Conservation (phyloP, 495 filamentous ascomycete genomes). For the Chaetomium tenue region DNA sequence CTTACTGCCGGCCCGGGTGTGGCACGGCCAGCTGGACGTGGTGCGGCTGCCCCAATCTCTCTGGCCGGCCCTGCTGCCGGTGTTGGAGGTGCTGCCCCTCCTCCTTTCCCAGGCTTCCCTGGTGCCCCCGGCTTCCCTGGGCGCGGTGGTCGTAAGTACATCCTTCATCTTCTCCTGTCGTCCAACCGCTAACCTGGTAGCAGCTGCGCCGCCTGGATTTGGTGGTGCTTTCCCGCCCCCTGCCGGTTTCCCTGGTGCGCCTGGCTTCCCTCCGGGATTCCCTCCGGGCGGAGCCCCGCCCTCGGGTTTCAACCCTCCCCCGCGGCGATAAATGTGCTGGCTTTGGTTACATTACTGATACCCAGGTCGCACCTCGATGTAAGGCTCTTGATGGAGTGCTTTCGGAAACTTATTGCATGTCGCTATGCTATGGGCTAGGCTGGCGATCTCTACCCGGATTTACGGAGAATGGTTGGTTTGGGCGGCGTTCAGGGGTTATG, state of each 20-base stretch:
- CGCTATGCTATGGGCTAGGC: slow-evolving; percentile 2
- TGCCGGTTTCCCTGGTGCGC: slow-evolving; percentile 52
- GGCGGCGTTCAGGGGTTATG: slow-evolving; percentile 36
- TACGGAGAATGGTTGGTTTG: slow-evolving; percentile 27
- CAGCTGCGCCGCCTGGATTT: slow-evolving; percentile 65
- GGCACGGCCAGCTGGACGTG: slow-evolving; percentile 86
- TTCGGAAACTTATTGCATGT: slow-evolving; percentile 15
- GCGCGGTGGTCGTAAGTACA: slow-evolving; percentile 67
- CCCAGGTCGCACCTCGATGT: slow-evolving; percentile 17
- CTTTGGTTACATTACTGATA: slow-evolving; percentile 28
- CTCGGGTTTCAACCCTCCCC: slow-evolving; percentile 66
- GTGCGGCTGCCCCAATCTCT: slow-evolving; percentile 69
- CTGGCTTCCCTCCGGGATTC: slow-evolving; percentile 52
- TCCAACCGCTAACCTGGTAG: slow-evolving; percentile 9
- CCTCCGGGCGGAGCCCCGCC: slow-evolving; percentile 52
- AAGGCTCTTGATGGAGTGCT: slow-evolving; percentile 7
- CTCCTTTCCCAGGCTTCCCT: slow-evolving; percentile 65
- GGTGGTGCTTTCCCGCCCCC: slow-evolving; percentile 48
- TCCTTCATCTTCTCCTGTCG: neutral
- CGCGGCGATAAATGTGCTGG: slow-evolving; percentile 57
- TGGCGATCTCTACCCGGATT: slow-evolving; percentile 24
- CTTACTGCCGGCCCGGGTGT: slow-evolving; percentile 85
- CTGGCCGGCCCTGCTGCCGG: slow-evolving; percentile 86
- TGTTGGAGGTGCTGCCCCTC: slow-evolving; percentile 76
- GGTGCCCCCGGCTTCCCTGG: slow-evolving; percentile 73